Evolutionary conservation across 163 green algal genomes (phyloP).

Genomic region (Trebouxia gelatinosa): DNA sequence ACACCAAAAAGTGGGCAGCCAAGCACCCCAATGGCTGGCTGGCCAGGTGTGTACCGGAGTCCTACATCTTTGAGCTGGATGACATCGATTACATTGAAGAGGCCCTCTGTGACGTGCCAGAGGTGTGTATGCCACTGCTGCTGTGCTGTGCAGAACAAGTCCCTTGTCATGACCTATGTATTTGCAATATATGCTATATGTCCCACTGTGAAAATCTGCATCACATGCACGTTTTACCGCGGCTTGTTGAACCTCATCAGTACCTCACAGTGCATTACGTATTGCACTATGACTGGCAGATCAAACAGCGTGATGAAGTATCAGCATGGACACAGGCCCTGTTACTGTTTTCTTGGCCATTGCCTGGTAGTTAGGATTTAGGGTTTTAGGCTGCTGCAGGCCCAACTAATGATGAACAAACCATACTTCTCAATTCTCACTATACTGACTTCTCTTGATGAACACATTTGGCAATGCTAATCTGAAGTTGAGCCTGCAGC

Average conservation of each 20-base stretch:
- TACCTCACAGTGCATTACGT: too few species aligned
- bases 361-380: background rate
- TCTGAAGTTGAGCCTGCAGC: too few species aligned
- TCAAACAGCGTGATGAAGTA: too few species aligned
- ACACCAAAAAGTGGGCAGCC: constrained; percentile 51
- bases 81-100: constrained; percentile 59
- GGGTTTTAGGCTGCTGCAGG: background rate
- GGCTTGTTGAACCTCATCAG: too few species aligned
- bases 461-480: constrained; percentile 18
- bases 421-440: constrained; percentile 27
- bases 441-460: constrained; percentile 14
- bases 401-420: constrained; percentile 6
- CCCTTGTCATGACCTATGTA: too few species aligned
- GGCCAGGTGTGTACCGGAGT: constrained; percentile 40
- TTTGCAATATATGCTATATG: too few species aligned
- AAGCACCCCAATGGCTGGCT: constrained; percentile 44
- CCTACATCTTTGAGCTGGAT: constrained; percentile 46
- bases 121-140: constrained; percentile 33
- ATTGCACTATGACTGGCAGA: too few species aligned
- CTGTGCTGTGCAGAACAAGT: too few species aligned
- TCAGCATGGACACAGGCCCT: too few species aligned
- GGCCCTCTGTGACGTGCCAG: constrained; percentile 46
- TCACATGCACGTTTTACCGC: too few species aligned
- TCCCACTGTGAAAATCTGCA: too few species aligned
- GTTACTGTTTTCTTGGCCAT: too few species aligned